Conservation (phyloP, 169 alveolate genomes). For the Eimeria sp. region DNA sequence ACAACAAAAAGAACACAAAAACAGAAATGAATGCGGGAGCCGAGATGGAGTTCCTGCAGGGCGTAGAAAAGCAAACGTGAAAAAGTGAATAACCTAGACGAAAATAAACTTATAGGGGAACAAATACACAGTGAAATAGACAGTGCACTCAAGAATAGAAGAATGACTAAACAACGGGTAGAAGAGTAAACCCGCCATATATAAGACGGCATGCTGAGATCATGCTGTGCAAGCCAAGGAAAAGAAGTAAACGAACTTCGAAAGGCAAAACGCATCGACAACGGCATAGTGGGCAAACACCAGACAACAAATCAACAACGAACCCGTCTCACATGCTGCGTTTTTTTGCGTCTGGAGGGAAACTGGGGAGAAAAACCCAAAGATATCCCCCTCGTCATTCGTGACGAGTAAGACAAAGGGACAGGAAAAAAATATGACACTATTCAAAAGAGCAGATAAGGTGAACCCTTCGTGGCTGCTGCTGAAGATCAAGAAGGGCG, state of each 20-base stretch:
- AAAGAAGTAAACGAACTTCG: background rate
- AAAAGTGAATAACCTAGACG: background rate
- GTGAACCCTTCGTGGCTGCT: slow-evolving; percentile 60
- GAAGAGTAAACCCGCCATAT: background rate
- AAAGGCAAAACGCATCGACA: background rate
- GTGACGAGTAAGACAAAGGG: slow-evolving; percentile 8
- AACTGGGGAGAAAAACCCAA: slow-evolving; percentile 46
- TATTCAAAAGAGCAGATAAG: slow-evolving; percentile 15
- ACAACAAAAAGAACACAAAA: too few relatives aligned
- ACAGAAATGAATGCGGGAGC: background rate
- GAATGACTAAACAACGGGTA: background rate
- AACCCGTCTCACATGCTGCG: background rate
- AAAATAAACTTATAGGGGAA: background rate
- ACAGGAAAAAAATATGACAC: background rate
- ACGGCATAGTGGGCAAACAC: background rate
- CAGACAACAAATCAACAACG: too few relatives aligned
- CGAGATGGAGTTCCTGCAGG: background rate
- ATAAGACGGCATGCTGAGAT: background rate
- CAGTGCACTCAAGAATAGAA: background rate
- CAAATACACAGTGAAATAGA: background rate
- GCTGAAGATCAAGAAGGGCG: slow-evolving; percentile 37
- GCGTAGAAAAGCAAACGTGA: background rate
- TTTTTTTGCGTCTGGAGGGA: background rate
- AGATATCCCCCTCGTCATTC: slow-evolving; percentile 8
- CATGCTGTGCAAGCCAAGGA: background rate